These are phyloP conservation scores for Cyamopsis tetragonoloba DNA, from an alignment of 306 rosid species.

Conservation along the genomic window DNA sequence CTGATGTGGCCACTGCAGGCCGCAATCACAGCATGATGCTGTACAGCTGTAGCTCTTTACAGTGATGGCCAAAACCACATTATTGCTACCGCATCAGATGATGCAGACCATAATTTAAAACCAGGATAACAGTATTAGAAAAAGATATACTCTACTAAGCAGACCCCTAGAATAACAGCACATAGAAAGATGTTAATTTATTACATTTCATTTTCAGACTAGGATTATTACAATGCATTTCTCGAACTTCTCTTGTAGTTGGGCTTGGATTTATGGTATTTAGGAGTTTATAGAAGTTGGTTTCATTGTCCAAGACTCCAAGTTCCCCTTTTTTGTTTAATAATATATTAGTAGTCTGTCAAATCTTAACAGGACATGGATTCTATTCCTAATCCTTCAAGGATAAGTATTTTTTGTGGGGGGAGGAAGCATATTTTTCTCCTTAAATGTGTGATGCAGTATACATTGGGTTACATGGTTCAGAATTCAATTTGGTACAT, in stretches of 20 bases:
- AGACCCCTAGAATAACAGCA: no score
- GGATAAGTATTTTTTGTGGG: not conserved
- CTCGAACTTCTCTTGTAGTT: not conserved
- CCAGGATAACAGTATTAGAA: no score
- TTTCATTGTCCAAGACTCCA: not conserved
- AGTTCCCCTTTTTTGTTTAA: not conserved
- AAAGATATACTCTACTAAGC: no score
- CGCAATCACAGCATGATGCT: no score
- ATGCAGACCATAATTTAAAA: no score
- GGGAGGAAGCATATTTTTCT: not conserved
- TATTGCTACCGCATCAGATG: no score
- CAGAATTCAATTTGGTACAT: not conserved
- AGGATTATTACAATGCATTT: not conserved
- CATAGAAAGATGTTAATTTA: not conserved
- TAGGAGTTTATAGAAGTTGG: not conserved
- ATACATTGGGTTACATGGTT: not conserved
- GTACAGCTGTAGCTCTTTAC: no score
- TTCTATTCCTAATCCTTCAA: not conserved
- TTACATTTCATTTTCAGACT: not conserved
- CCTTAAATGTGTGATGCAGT: not conserved
- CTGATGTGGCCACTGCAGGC: no score
- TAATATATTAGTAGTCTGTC: not conserved
- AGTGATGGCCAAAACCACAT: no score
- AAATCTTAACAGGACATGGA: not conserved
- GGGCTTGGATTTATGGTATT: not conserved